A percentile compares a stretch with the other conserved stretches of the same genome.
Evolutionary conservation across 2,329 filamentous ascomycete species (phyloP).

Genomic region (Trichoderma koningiopsis): DNA sequence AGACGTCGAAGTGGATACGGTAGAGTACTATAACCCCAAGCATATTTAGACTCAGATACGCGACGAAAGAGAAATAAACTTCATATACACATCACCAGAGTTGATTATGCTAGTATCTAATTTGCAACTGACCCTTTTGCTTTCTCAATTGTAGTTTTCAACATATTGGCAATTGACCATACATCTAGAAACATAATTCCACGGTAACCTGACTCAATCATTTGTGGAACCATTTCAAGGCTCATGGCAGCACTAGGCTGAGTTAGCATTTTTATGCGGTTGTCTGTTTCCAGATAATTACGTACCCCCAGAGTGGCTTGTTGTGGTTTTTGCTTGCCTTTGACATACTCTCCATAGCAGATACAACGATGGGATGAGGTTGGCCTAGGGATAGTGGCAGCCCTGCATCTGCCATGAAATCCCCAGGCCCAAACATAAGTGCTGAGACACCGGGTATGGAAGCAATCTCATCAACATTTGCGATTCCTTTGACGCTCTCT

Average conservation of each 20-base stretch:
- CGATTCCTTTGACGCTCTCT: slow-evolving; percentile 14
- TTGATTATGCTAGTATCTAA: not conserved
- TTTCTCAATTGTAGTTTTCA: slow-evolving; percentile 2
- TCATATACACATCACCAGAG: too few species aligned
- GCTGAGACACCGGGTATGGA: slow-evolving; percentile 12
- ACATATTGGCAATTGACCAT: not conserved
- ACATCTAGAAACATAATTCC: slow-evolving; percentile 15
- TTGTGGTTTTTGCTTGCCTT: slow-evolving; percentile 9
- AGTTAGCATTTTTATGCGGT: not conserved
- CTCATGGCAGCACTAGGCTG: not conserved
- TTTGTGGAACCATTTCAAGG: not conserved
- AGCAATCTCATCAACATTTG: slow-evolving; percentile 15
- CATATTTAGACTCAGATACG: not conserved
- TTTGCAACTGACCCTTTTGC: not conserved
- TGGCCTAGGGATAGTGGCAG: not conserved
- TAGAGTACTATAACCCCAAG: not conserved
- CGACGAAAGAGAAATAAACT: too few species aligned
- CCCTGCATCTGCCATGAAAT: slow-evolving; percentile 12
- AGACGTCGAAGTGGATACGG: too few species aligned
- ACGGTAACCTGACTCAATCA: slow-evolving; percentile 10
- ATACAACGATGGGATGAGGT: slow-evolving; percentile 5
- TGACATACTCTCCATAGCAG: slow-evolving; percentile 10
- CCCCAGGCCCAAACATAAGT: slow-evolving; percentile 19
- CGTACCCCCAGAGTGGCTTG: slow-evolving; percentile 6
- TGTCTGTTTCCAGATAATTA: not conserved